Percentiles rank a stretch among this genome's conserved stretches.
phyloP scores from a whole-genome alignment of 1,284 basidiomycete genomes.

The Termitomyces sp. region DNA sequence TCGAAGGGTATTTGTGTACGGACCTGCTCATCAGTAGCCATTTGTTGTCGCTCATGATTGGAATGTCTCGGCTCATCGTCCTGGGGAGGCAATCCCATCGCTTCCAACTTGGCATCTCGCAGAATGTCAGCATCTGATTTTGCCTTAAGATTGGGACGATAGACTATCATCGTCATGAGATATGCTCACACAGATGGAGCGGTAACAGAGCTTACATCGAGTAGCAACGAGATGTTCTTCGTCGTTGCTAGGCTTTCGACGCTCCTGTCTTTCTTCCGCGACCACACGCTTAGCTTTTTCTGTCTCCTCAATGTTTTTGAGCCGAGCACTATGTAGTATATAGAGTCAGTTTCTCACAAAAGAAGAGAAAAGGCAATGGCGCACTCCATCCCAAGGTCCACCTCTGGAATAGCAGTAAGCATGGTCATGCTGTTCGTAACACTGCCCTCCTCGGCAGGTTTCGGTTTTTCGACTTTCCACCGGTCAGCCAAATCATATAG shows the following conservation, averaged over 20 bases:
- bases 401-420: conserved; percentile 95
- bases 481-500: conserved; percentile 77
- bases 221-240: conserved; percentile 78
- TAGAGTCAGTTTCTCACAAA: not conserved
- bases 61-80: conserved; percentile 48
- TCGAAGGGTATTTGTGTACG: conserved; percentile 13
- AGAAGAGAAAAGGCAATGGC: conserved; percentile 23
- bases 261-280: conserved; percentile 65
- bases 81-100: conserved; percentile 66
- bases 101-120: conserved; percentile 78
- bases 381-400: conserved; percentile 97
- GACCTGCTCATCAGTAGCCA: conserved; percentile 89
- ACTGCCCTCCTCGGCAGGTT: conserved; percentile 76
- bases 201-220: conserved; percentile 59
- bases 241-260: conserved; percentile 53
- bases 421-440: conserved; percentile 90
- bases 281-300: conserved; percentile 90
- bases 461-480: conserved; percentile 56
- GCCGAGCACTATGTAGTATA: conserved; percentile 56
- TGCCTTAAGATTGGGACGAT: conserved; percentile 69
- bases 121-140: conserved; percentile 85
- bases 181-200: not conserved
- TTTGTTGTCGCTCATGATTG: conserved; percentile 60
- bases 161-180: conserved; percentile 50
- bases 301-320: conserved; percentile 95